Evolutionary conservation across 1,284 basidiomycete genomes (phyloP), one percentile per base, ranked within the genome.

Genomic region (Trametes polyzona): DNA sequence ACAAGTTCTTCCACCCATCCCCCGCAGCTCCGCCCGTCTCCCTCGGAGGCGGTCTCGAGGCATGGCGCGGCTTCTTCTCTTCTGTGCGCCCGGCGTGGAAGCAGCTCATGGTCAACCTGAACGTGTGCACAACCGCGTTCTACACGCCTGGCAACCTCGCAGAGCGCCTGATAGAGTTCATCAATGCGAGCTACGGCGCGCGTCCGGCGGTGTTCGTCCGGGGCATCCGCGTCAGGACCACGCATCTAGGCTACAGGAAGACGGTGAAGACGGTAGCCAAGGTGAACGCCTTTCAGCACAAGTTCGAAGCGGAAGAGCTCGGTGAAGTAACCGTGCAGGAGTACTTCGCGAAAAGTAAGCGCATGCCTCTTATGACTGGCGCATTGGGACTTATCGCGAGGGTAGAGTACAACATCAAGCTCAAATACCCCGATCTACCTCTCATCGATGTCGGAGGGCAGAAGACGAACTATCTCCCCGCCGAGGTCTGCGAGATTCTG

Each of bases 101-200:
- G 41, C 85, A 88, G 60, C 75, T 92, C 29, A 87, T 90, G 87
- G 86, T 91, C 29, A 92, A 92, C 63, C 83, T 92, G 52, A 90
- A 92, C 58, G 86, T 86, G 2, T 88, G 86, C 66, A 88, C 87
- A 16, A 89, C 89, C 0, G 88, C 88, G 2, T 92, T 92, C 67
- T 90, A 92, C 66, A 78, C 69, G 3, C 76, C 82, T 1, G 82
- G 83, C 12, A 88, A 86, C 61, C 75, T 92, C 3, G 85, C 82
- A 0, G 70, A 77, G 2, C 82, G 83, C 0, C 76, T 91, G 74
- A 62, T 71, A 0, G 77, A 80, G 27, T 90, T 88, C 66, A 66
- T 65, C 36, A 65, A 71, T 8, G 74, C 79, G 9, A 81, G 76
- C 52, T 86, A 82, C 59, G 81, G 81, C 1, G 82, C 81, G 4